phyloP scores from a whole-genome alignment of 176 grass and related monocot species.

The Oryza officinalis region DNA sequence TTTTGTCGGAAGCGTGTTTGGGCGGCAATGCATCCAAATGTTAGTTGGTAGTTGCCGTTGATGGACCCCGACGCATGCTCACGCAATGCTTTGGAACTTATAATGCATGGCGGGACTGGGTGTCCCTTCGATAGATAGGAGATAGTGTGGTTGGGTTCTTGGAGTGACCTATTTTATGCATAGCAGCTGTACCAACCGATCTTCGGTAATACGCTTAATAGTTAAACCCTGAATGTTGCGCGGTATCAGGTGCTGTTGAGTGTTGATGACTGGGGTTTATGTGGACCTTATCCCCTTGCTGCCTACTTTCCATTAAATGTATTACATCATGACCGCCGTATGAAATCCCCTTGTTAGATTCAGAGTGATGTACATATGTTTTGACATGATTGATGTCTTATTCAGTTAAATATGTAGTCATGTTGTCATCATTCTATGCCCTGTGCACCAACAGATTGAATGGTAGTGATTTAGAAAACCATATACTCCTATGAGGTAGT shows the following conservation, averaged over 20 bases:
- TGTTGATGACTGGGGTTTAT: background rate
- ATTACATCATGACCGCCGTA: background rate
- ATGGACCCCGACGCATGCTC: background rate
- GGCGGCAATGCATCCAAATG: background rate
- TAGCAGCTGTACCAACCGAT: background rate
- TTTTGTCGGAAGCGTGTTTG: background rate
- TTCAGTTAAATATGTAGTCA: slow-evolving; percentile 1
- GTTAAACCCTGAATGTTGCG: background rate
- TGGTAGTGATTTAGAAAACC: background rate
- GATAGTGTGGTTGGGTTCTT: background rate
- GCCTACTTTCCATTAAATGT: background rate
- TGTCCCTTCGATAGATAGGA: background rate
- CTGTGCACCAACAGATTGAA: slow-evolving; percentile 22
- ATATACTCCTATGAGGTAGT: background rate
- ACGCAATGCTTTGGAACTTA: background rate
- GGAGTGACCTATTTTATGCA: background rate
- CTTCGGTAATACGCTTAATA: background rate
- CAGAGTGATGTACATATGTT: background rate
- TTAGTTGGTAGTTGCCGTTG: slow-evolving; percentile 37
- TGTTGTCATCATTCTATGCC: background rate
- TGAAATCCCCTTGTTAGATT: slow-evolving; percentile 19
- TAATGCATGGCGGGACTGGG: background rate
- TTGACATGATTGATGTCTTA: slow-evolving; percentile 4
- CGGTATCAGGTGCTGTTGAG: background rate
- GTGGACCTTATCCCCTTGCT: background rate